Conservation (phyloP, 2,329 filamentous ascomycete genomes). For the Dactylonectria estremocensis region DNA sequence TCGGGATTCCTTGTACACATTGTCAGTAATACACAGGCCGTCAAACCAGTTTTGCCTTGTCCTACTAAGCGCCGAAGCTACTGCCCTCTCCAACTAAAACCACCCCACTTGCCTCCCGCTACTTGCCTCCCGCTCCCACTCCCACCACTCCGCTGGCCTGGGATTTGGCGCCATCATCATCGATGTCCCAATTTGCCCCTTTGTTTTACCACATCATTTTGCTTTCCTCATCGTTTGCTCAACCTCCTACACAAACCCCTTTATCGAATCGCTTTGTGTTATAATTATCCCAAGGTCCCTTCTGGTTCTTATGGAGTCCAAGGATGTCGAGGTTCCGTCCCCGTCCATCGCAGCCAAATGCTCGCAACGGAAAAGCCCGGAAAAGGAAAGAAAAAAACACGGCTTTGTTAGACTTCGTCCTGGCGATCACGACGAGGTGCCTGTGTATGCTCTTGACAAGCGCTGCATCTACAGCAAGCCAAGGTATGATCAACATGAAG, state of each 20-base stretch:
- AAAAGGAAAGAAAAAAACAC: too few species aligned
- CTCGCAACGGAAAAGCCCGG: neutral
- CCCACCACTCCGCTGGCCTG: neutral
- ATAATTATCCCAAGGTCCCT: neutral
- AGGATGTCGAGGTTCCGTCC: neutral
- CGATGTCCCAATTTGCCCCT: constrained; percentile 15
- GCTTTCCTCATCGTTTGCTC: neutral
- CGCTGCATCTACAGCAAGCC: too few species aligned
- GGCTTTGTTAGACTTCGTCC: too few species aligned
- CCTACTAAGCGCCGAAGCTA: constrained; percentile 45
- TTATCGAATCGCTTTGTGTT: too few species aligned
- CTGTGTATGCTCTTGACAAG: too few species aligned
- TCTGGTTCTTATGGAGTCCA: neutral
- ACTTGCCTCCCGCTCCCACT: constrained; percentile 24
- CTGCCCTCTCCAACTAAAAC: constrained; percentile 24
- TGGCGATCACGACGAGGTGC: too few species aligned
- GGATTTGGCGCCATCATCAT: constrained; percentile 4
- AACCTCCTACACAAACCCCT: too few species aligned
- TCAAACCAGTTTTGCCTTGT: too few species aligned
- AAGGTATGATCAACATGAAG: too few species aligned
- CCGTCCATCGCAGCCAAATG: neutral
- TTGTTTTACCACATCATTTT: constrained; percentile 18
- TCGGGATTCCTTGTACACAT: too few species aligned
- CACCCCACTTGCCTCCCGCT: constrained; percentile 23
- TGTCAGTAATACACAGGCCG: too few species aligned